Percentiles rank a stretch among this genome's conserved stretches.
Conservation (phyloP, 2,329 filamentous ascomycete species). For the Sporothrix mexicana region DNA sequence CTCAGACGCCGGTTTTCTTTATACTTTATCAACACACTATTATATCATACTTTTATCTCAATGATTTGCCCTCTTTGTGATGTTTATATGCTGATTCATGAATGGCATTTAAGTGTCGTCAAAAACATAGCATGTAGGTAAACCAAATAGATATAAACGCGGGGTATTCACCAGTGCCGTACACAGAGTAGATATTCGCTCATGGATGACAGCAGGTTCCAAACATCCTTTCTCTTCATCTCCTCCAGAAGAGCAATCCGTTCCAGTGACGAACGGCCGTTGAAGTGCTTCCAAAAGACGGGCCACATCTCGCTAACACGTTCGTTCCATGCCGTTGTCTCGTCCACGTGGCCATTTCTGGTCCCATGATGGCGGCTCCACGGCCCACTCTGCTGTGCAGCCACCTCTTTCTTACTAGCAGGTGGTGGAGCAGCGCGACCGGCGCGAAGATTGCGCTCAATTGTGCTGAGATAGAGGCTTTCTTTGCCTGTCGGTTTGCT, state of each 20-base stretch:
- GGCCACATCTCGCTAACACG: slow-evolving; percentile 72
- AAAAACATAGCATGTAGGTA: not conserved
- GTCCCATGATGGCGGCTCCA: not conserved
- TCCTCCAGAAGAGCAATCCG: slow-evolving; percentile 84
- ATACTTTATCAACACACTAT: not conserved
- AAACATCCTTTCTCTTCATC: slow-evolving; percentile 83
- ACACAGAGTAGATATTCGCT: slow-evolving; percentile 71
- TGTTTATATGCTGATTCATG: not conserved
- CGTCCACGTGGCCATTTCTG: slow-evolving; percentile 6
- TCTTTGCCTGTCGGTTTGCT: slow-evolving; percentile 79
- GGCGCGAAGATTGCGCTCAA: slow-evolving; percentile 56
- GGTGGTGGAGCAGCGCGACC: slow-evolving; percentile 35
- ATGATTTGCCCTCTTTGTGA: not conserved
- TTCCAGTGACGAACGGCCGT: slow-evolving; percentile 83
- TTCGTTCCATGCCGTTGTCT: slow-evolving; percentile 50
- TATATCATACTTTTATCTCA: not conserved
- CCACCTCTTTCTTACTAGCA: slow-evolving; percentile 33
- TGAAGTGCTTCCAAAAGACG: slow-evolving; percentile 81
- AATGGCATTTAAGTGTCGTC: not conserved
- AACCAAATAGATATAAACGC: not conserved
- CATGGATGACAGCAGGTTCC: slow-evolving; percentile 68
- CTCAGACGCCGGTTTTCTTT: slow-evolving; percentile 12
- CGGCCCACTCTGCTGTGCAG: slow-evolving; percentile 20
- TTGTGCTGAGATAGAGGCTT: slow-evolving; percentile 71
- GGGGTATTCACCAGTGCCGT: slow-evolving; percentile 66